These are phyloP conservation scores for Amaranthus palmeri DNA, from an alignment of 148 eudicot species.

Conservation along the genomic window DNA sequence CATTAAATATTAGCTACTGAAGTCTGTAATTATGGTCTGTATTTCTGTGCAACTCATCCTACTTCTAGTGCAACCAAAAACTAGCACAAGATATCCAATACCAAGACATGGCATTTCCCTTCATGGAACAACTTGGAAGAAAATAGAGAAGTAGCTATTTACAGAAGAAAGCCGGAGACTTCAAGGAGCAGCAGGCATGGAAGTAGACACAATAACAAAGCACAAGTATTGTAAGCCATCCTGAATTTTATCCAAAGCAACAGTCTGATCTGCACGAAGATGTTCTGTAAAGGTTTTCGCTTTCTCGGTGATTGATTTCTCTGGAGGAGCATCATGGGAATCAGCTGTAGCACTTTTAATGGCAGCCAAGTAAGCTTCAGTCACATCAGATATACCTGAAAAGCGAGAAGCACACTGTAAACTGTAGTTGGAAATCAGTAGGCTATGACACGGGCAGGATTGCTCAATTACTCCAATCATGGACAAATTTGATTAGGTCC, in stretches of 20 bases:
- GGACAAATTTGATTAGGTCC: background rate
- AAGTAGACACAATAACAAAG: constrained; percentile 60
- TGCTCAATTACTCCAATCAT: background rate
- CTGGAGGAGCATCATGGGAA: constrained; percentile 36
- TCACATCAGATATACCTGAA: constrained; percentile 87
- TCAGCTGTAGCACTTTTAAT: constrained; percentile 53
- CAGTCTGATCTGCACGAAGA: constrained; percentile 53
- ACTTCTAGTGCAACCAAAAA: constrained; percentile 24
- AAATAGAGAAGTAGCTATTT: constrained; percentile 11
- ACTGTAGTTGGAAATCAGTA: background rate
- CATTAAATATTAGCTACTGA: constrained; percentile 3
- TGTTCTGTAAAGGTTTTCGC: constrained; percentile 47
- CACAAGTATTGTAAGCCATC: constrained; percentile 68
- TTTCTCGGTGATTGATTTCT: constrained; percentile 70
- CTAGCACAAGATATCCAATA: constrained; percentile 20
- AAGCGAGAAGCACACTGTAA: constrained; percentile 10
- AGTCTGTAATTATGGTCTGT: constrained; percentile 1
- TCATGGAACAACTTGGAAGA: background rate
- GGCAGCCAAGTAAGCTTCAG: constrained; percentile 77
- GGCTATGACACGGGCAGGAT: background rate
- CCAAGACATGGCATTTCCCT: constrained; percentile 3
- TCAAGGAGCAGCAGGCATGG: constrained; percentile 64
- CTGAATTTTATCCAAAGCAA: constrained; percentile 71
- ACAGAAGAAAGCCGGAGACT: constrained; percentile 15
- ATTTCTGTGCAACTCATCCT: constrained; percentile 8